A percentile compares a stretch with the other conserved stretches of the same genome.
Evolutionary conservation across 1,284 basidiomycete genomes (phyloP).

Genomic region (Apiotrichum porosum): DNA sequence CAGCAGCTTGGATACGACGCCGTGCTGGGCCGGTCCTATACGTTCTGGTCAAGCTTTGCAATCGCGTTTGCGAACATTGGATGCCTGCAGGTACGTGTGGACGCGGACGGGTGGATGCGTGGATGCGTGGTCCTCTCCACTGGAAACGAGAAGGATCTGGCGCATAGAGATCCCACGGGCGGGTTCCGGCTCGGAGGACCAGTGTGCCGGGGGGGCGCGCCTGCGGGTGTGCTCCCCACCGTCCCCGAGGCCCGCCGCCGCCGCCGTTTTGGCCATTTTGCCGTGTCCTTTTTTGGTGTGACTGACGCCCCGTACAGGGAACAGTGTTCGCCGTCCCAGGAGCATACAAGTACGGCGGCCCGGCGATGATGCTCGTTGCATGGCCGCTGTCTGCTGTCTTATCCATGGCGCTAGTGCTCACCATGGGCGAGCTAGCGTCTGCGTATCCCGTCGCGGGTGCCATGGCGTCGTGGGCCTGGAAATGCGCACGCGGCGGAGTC

Average conservation of each 20-base stretch:
- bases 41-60: slow-evolving; percentile 46
- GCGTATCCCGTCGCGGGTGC: slow-evolving; percentile 48
- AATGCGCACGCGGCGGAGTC: slow-evolving; percentile 39
- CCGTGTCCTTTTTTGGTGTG: too few relatives aligned
- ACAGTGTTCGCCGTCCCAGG: slow-evolving; percentile 43
- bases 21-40: slow-evolving; percentile 46
- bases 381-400: slow-evolving; percentile 44
- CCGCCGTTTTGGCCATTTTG: too few relatives aligned
- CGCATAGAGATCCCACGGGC: too few relatives aligned
- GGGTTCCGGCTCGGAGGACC: too few relatives aligned
- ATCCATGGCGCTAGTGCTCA: slow-evolving; percentile 35
- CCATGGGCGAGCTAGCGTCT: slow-evolving; percentile 43
- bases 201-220: too few relatives aligned
- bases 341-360: slow-evolving; percentile 45
- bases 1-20: slow-evolving; percentile 46
- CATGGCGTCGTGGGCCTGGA: slow-evolving; percentile 49
- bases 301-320: too few relatives aligned
- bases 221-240: too few relatives aligned
- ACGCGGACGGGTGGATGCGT: background rate
- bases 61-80: slow-evolving; percentile 45
- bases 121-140: background rate
- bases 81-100: slow-evolving; percentile 31
- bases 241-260: too few relatives aligned
- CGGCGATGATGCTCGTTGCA: slow-evolving; percentile 43
- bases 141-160: too few relatives aligned